These are phyloP conservation scores for Sarocladium strictum DNA, from an alignment of 2,329 filamentous ascomycete genomes.

Conservation along the genomic window DNA sequence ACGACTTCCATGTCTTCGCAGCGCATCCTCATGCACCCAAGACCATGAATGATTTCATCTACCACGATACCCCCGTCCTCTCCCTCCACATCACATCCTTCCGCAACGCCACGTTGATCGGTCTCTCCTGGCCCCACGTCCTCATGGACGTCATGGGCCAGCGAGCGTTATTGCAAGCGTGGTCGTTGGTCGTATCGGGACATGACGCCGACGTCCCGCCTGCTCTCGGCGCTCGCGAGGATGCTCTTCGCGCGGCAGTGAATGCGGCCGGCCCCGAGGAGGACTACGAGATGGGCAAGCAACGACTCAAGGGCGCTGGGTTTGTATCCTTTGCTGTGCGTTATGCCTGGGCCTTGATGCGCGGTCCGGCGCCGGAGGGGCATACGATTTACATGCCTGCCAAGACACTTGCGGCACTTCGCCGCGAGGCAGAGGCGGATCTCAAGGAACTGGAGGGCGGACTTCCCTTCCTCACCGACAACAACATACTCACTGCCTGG, in stretches of 20 bases:
- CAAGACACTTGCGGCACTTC: slow-evolving; percentile 22
- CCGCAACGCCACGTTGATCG: slow-evolving; percentile 41
- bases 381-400: slow-evolving; percentile 34
- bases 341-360: slow-evolving; percentile 27
- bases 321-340: slow-evolving; percentile 26
- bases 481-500: slow-evolving; percentile 39
- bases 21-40: slow-evolving; percentile 12
- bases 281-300: slow-evolving; percentile 12
- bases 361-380: slow-evolving; percentile 24
- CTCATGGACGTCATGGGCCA: slow-evolving; percentile 41
- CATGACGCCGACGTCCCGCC: slow-evolving; percentile 33
- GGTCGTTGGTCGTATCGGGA: slow-evolving; percentile 38
- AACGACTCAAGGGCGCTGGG: slow-evolving; percentile 20
- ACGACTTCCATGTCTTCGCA: slow-evolving; percentile 15
- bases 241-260: not conserved
- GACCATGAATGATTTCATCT: slow-evolving; percentile 32
- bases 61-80: slow-evolving; percentile 37
- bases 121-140: slow-evolving; percentile 39
- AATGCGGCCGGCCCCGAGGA: not conserved
- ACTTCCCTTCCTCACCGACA: slow-evolving; percentile 36
- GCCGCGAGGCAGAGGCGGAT: slow-evolving; percentile 13
- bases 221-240: slow-evolving; percentile 26
- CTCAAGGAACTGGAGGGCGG: not conserved
- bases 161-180: slow-evolving; percentile 34
- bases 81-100: slow-evolving; percentile 43